Base-by-base conservation (phyloP, 2,329 filamentous ascomycete genomes). In the Colletotrichum echinochloae region DNA sequence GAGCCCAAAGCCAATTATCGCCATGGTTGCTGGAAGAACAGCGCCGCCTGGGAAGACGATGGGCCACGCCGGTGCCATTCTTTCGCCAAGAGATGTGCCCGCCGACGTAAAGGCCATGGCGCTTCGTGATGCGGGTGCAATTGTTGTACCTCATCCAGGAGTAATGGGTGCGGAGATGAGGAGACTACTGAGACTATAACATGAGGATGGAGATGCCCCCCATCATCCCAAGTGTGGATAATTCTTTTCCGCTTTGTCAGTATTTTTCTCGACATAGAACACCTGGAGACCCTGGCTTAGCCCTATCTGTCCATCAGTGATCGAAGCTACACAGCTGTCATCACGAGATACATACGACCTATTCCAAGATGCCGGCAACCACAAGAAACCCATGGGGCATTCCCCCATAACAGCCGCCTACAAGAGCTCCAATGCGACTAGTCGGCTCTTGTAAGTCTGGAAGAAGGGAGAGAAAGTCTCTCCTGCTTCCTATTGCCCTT, bases 1-100 rank as follows among this genome's bases (percentile, higher is more conserved):
- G 8, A 86, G 89, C 60, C 90, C 91, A 0, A 94, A 94, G 84
- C 90, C 84, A 67, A 85, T 82, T 33, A 69, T 92, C 76, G 90
- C 89, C 52, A 84, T 93, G 66, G 86, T 94, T 20, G 90, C 89
- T 14, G 92, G 92, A 1, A 80, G 87, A 69, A 86, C 89, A 64
- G 90, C 91, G 9, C 87, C 87, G 2, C 78, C 82, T 44, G 88
- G 89, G 0, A 85, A 85, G 46, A 86, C 90, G 8, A 94, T 94
- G 91, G 92, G 92, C 1, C 92, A 94, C 78, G 91, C 91, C 2
- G 92, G 92, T 28, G 91, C 91, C 3, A 88, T 91, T 79, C 64
- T 78, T 1, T 77, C 74, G 3, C 55, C 76, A 2, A 67, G 77
- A 9, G 80, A 82, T 51, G 72, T 76, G 0, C 74, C 79, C 4